Conservation (phyloP, 2,329 filamentous ascomycete species). For the Colletotrichum sp. region DNA sequence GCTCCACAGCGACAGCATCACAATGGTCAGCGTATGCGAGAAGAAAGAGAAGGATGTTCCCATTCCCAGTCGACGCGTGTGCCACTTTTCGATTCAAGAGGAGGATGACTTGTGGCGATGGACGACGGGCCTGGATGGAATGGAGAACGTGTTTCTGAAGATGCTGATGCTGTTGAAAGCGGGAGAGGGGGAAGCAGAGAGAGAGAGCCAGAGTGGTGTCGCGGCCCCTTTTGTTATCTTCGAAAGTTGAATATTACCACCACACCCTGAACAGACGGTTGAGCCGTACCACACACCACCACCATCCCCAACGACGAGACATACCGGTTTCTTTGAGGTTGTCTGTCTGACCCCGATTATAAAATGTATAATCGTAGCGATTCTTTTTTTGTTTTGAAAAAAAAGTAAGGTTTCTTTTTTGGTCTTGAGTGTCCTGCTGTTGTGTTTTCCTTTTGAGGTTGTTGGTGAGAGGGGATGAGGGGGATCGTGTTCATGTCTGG, state of each 20-base stretch:
- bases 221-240: background rate
- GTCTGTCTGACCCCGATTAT: constrained; percentile 1
- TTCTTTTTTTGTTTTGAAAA: background rate
- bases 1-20: background rate
- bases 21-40: background rate
- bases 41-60: background rate
- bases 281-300: background rate
- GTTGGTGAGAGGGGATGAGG: background rate
- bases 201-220: background rate
- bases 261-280: background rate
- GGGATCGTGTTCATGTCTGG: background rate
- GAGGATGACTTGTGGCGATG: background rate
- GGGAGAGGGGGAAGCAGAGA: background rate
- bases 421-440: background rate
- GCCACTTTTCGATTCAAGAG: background rate
- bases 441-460: background rate
- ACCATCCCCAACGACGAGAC: background rate
- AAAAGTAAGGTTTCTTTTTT: background rate
- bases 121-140: background rate
- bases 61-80: background rate
- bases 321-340: background rate
- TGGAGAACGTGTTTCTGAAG: background rate
- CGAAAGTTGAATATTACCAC: background rate
- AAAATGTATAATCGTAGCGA: constrained; percentile 19
- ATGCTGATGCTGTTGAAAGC: background rate